Conservation (phyloP, 495 filamentous ascomycete species). For the Aspergillus carlsbadensis region DNA sequence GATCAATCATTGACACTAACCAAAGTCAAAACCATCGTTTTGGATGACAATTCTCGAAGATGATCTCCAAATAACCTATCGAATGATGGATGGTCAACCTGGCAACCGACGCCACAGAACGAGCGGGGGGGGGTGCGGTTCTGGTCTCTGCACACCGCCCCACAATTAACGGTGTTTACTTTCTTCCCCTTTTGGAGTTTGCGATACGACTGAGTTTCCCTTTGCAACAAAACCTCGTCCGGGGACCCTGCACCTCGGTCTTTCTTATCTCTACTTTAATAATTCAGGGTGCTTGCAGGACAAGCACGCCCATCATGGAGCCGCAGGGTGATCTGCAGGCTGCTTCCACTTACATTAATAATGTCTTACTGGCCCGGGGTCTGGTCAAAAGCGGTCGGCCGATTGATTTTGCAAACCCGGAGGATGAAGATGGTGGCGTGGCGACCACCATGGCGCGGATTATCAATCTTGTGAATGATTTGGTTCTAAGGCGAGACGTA, state of each 20-base stretch:
- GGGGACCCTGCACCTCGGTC: neutral
- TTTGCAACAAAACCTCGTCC: neutral
- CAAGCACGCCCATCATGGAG: constrained; percentile 58
- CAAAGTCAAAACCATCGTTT: neutral
- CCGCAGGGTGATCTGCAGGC: constrained; percentile 70
- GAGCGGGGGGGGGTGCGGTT: constrained; percentile 10
- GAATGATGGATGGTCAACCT: constrained; percentile 13
- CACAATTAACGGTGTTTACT: constrained; percentile 40
- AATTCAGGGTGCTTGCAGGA: constrained; percentile 25
- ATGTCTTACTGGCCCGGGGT: constrained; percentile 85
- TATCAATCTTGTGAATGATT: constrained; percentile 90
- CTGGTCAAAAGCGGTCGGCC: constrained; percentile 78
- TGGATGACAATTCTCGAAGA: neutral
- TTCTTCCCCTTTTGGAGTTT: constrained; percentile 42
- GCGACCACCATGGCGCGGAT: constrained; percentile 77
- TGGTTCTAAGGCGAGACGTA: constrained; percentile 82
- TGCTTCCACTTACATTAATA: constrained; percentile 94
- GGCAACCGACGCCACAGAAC: constrained; percentile 16
- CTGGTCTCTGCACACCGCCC: constrained; percentile 12
- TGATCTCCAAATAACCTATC: neutral
- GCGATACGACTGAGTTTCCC: neutral
- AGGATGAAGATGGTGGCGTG: constrained; percentile 59
- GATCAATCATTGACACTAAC: constrained; percentile 6
- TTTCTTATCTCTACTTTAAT: constrained; percentile 2
- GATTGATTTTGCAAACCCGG: constrained; percentile 82